Evolutionary conservation across 257 asterid species (phyloP), one percentile per base, ranked within the genome.

Genomic region (Galeopsis tetrahit): DNA sequence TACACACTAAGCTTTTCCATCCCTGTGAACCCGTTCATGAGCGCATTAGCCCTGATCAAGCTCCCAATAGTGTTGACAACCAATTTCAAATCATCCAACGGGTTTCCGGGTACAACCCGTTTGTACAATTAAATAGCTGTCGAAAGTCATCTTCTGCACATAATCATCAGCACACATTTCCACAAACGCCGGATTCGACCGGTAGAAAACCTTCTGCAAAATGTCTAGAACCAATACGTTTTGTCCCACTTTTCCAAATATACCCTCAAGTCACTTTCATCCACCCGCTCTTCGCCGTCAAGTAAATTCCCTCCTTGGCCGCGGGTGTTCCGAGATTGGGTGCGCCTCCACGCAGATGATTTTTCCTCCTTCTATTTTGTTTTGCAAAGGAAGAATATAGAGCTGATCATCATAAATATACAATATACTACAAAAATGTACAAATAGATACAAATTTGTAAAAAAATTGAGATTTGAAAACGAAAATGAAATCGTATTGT

Each of bases 91-190:
- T 93, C 98, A 11, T 93, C 97, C 78, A 90, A 68, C 42, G 98
- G 98, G 80, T 89, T 90, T 3, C 98, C 97, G 43, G 98, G 97
- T 70, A 80, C 93, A 4, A 93, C 97, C 70, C 72, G 84, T 74
- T 93, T 93, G 80, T 93, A 93, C 86, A n/a, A n/a, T n/a, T n/a
- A 93, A 40, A 63, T 90, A 93, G 82, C 98, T 93, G 43, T 90
- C 96, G 42, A 93, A 90, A 0, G 98, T 93, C 97, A 89, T 90
- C 87, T 83, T 93, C 89, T 93, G 98, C 82, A 93, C 97, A 14
- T 93, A 93, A 75, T 89, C 96, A 51, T 90, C 96, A 9, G 86
- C 96, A 66, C 96, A 93, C 95, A 93, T 90, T 77, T 93, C 97
- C 56, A 93, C 97, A 2, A 90, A 89, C 17, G 97, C 98, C 13